A percentile compares a stretch with the other conserved stretches of the same genome.
These are phyloP conservation scores for Solanum neorickii DNA, from an alignment of 257 asterid species.

Conservation along the genomic window DNA sequence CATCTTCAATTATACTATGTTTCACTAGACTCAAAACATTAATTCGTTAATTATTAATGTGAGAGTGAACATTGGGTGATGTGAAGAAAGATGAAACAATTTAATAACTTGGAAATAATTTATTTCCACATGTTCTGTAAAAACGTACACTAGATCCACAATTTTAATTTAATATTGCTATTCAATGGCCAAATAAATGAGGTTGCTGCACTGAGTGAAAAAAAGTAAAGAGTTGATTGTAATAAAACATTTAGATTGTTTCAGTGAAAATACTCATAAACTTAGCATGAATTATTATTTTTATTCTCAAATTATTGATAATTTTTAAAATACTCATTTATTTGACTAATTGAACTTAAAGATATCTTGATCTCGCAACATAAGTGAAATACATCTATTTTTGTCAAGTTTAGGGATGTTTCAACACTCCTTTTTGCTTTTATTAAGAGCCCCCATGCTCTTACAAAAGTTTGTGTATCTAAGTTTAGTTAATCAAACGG, in stretches of 20 bases:
- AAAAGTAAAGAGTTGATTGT: neutral
- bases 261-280: neutral
- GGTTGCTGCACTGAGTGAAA: neutral
- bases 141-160: neutral
- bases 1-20: neutral
- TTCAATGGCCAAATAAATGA: neutral
- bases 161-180: neutral
- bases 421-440: too few relatives aligned
- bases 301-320: neutral
- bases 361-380: fast-evolving
- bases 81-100: neutral
- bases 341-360: too few relatives aligned
- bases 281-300: too few relatives aligned
- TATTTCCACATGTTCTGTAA: neutral
- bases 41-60: neutral
- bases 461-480: too few relatives aligned
- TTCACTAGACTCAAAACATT: neutral
- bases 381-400: too few relatives aligned
- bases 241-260: too few relatives aligned
- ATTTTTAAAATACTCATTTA: neutral
- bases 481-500: neutral
- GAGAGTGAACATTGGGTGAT: neutral
- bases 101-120: neutral
- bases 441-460: too few relatives aligned
- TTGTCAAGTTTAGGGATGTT: too few relatives aligned